These are phyloP conservation scores for Blumeriella jaapii DNA, from an alignment of 2,329 filamentous ascomycete species.

Conservation along the genomic window DNA sequence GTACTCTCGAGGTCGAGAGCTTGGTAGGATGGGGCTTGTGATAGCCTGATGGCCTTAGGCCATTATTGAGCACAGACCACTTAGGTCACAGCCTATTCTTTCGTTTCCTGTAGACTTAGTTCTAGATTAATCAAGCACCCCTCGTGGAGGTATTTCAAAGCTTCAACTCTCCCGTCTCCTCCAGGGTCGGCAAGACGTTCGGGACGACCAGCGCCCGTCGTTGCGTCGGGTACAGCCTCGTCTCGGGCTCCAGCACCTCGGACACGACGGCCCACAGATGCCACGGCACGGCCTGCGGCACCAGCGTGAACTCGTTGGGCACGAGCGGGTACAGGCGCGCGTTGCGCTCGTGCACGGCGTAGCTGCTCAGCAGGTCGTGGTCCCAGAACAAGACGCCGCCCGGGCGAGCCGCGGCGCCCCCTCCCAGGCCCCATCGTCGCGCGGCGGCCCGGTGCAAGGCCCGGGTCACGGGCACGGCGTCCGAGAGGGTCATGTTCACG, in stretches of 20 bases:
- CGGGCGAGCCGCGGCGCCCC: too few species aligned
- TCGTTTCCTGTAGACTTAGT: too few species aligned
- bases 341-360: constrained; percentile 2
- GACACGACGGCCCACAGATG: constrained; percentile 3
- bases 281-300: constrained; percentile 3
- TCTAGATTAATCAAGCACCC: neutral
- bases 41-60: too few species aligned
- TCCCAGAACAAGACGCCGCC: constrained; percentile 3
- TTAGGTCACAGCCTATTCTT: too few species aligned
- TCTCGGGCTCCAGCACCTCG: neutral
- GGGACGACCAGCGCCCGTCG: neutral
- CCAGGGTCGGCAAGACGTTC: neutral
- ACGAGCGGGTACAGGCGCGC: neutral
- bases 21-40: too few species aligned
- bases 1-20: too few species aligned
- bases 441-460: constrained; percentile 1
- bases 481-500: constrained; percentile 2
- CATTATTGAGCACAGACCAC: too few species aligned
- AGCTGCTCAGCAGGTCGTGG: constrained; percentile 2
- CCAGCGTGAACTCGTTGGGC: constrained; percentile 1
- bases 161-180: neutral
- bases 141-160: neutral
- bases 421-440: neutral
- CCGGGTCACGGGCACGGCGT: constrained; percentile 1
- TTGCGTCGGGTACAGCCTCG: neutral